Conservation (phyloP, 1,139 yeast species). For the Hanseniaspora uvarum region DNA sequence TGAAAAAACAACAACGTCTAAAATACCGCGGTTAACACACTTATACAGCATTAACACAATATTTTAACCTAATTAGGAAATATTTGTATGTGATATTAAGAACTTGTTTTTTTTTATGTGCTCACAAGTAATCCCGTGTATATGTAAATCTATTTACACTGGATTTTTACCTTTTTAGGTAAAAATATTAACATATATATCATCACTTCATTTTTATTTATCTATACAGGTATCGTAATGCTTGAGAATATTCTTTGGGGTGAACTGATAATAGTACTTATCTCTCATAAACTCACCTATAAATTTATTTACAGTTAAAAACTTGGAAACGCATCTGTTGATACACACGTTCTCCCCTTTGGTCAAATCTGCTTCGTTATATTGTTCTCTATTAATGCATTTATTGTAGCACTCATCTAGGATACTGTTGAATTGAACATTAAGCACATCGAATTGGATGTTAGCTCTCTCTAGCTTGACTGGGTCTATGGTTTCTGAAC, state of each 20-base stretch:
- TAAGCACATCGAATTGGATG: constrained; percentile 65
- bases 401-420: constrained; percentile 51
- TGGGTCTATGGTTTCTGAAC: constrained; percentile 43
- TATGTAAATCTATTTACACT: neutral
- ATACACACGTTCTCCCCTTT: constrained; percentile 70
- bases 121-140: no score
- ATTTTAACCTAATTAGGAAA: constrained; percentile 4
- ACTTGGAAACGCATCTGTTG: constrained; percentile 70
- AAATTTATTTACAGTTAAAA: constrained; percentile 51
- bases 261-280: constrained; percentile 26
- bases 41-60: neutral
- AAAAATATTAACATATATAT: neutral
- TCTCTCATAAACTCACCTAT: constrained; percentile 46
- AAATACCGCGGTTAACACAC: no score
- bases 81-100: neutral
- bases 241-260: constrained; percentile 17
- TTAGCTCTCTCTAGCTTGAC: constrained; percentile 61
- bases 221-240: constrained; percentile 23
- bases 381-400: constrained; percentile 59
- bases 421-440: constrained; percentile 52
- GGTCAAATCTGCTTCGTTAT: constrained; percentile 68
- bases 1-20: neutral
- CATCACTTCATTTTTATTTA: neutral
- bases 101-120: no score
- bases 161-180: neutral